Evolutionary conservation across 495 filamentous ascomycete species (phyloP), one percentile per base, ranked within the genome.

Genomic region (Xylaria acuta): DNA sequence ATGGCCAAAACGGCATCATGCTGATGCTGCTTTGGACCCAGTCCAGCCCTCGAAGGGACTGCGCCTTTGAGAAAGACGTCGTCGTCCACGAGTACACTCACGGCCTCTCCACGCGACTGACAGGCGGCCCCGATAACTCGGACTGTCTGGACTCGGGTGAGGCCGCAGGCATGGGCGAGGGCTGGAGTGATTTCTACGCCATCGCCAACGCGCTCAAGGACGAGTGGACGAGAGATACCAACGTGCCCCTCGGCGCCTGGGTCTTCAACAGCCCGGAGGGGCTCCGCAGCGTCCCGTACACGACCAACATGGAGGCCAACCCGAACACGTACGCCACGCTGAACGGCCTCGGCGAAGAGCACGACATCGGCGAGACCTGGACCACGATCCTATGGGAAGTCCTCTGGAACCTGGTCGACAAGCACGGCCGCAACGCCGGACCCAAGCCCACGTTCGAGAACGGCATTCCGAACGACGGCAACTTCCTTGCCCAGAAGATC

Each of bases 141-240:
- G 75, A 73, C 68, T 86, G 81, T 66, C 76, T 84, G 34, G 73
- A 70, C 38, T 67, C 72, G 2, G 70, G 72, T 9, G 83, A 86
- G 70, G 76, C 78, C n/a, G 80, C 79, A 27, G 81, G 81, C 18
- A 83, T 85, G 83, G 83, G 83, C 32, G 83, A 84, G 69, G 85
- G 83, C 38, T 86, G 84, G 83, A 73, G 82, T 30, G 84, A 85
- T 62, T 85, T 86, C 74, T 79, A 80, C 72, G 81, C 78, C 27
- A 80, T 79, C 5, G 81, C 81, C 20, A 79, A 83, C 56, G 76
- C 80, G 47, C 65, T 84, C 40, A 83, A 85, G 30, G 63, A 65
- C 14, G 81, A 84, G 59, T 82, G 75, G 16, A 78, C 79, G 47
- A 51, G 69, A 4, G 60, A 72, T 9, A 84, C 75, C 9, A 72